A percentile compares a stretch with the other conserved stretches of the same genome.
Conservation (phyloP, 2,329 filamentous ascomycete species). For the Allantophomopsis lycopodina region DNA sequence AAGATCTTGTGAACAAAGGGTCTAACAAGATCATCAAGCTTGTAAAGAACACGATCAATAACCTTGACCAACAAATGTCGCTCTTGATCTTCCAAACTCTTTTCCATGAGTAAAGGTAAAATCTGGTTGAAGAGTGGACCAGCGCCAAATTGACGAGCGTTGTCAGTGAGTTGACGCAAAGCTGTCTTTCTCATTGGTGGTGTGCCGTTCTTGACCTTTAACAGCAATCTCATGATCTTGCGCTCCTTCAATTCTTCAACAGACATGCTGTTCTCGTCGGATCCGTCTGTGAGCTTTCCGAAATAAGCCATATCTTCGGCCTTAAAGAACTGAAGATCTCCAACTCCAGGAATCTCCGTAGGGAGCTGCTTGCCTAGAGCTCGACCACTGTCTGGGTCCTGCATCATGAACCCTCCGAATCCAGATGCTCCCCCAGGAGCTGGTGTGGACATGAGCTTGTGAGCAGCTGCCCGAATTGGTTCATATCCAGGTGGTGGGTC, state of each 20-base stretch:
- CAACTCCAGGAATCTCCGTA: slow-evolving; percentile 90
- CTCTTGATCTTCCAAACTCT: slow-evolving; percentile 93
- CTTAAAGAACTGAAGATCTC: slow-evolving; percentile 96
- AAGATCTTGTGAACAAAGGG: slow-evolving; percentile 97
- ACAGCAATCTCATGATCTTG: slow-evolving; percentile 91
- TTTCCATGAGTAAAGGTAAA: slow-evolving; percentile 93
- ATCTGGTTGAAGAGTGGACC: slow-evolving; percentile 96
- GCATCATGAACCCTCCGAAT: slow-evolving; percentile 85
- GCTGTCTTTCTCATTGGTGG: slow-evolving; percentile 98
- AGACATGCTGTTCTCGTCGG: slow-evolving; percentile 79
- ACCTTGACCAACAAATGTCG: slow-evolving; percentile 97
- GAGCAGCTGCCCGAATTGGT: slow-evolving; percentile 62
- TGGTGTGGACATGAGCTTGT: slow-evolving; percentile 62
- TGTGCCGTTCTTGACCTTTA: slow-evolving; percentile 99
- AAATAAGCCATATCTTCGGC: slow-evolving; percentile 98
- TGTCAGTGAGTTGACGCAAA: slow-evolving; percentile 91
- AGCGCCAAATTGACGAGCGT: slow-evolving; percentile 89
- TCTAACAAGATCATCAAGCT: slow-evolving; percentile 89
- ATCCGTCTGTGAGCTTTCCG: slow-evolving; percentile 88
- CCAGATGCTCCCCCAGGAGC: slow-evolving; percentile 43
- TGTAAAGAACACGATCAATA: slow-evolving; percentile 96
- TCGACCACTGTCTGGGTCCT: slow-evolving; percentile 77
- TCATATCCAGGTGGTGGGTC: slow-evolving; percentile 87
- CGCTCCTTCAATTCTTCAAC: slow-evolving; percentile 95
- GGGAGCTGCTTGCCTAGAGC: slow-evolving; percentile 81